Base-by-base conservation (phyloP, 129 eudicot genomes). In the Lactuca sativa region DNA sequence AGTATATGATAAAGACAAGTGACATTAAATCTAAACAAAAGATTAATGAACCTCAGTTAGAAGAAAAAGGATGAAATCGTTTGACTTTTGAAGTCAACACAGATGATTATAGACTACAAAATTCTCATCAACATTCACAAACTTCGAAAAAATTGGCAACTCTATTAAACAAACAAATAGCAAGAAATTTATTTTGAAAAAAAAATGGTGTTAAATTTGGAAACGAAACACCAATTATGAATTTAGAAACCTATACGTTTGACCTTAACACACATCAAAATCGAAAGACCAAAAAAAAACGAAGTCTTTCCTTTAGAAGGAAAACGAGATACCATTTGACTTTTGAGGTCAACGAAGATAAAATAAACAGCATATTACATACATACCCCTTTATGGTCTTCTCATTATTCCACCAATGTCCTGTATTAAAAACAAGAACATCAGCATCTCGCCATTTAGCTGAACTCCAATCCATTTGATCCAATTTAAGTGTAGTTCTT, bases 401-500 rank as follows among this genome's bases (percentile, higher is more conserved):
- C 81, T 93, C 99, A 54, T 85, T 83, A 68, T 93, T 93, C 99
- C 99, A 93, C 99, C 99, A 93, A 70, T 90, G 99, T 31, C 99
- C 99, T 0, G 99, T 82, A 84, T 93, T 90, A 48, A 93, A 83
- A 41, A 93, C 67, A 54, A 90, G 79, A 44, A 93, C 67, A 80
- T 93, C 99, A 1, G 95, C 97, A 60, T 87, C 75, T 43, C 74
- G 85, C 99, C 99, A 93, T 67, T 87, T 83, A 38, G 49, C 69
- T 32, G 90, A 86, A 55, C 66, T 87, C 97, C 97, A 93, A 74
- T 93, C 99, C 88, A 93, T 81, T 70, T 80, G 81, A 62, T 83
- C 97, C 41, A 93, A 43, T 57, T 84, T 93, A 52, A 93, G 69
- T 0, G 99, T 83, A 6, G 88, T 83, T 77, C 41, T 83, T 30